Base-by-base conservation (phyloP, 768 basidiomycete species). In the Asterophora parasitica region DNA sequence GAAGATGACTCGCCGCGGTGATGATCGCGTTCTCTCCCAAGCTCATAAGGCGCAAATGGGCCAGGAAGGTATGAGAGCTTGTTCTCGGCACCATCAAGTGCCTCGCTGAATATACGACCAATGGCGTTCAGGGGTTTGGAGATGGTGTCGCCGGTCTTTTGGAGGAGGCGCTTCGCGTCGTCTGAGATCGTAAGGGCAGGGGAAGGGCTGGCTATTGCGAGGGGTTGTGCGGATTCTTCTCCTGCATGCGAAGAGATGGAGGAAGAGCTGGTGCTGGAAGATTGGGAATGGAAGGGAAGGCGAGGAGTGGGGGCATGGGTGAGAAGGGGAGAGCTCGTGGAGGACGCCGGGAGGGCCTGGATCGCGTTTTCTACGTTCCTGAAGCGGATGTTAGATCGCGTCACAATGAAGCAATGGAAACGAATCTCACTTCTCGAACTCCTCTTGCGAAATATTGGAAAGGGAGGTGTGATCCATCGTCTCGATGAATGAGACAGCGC, bases 401-500 rank as follows among this genome's bases (percentile, higher is more conserved):
- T 31, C 38, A 7, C 10, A 35, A 40, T n/a, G 26, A 15, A 9
- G 30, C 30, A 30, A 15, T 9, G 41, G 48, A 7, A 17, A 8
- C 27, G 20, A 20, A 40, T 54, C 71, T 34, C 59, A 86, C 85
- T 67, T 73, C 62, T 98, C 96, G 50, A 99, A 99, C 53, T 97
- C 92, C 36, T 88, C 86, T 62, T 92, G 88, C 0, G 88, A 81
- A 52, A 98, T 97, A 57, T 89, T 85, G n/a, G 92, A 95, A 35
- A 99, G 69, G 7, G 89, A 88, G 0, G 92, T 86, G 49, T 94
- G 89, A 62, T 98, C 96, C 91, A 99, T 93, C 0, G 92, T 90
- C 67, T 99, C 96, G 52, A 99, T 93, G 63, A 97, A 99, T 1
- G 91, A 89, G 30, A 98, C 90, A 2, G 96, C 92, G 3, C 92